Conservation (phyloP, 2,329 filamentous ascomycete species). For the Talaromyces sp. region DNA sequence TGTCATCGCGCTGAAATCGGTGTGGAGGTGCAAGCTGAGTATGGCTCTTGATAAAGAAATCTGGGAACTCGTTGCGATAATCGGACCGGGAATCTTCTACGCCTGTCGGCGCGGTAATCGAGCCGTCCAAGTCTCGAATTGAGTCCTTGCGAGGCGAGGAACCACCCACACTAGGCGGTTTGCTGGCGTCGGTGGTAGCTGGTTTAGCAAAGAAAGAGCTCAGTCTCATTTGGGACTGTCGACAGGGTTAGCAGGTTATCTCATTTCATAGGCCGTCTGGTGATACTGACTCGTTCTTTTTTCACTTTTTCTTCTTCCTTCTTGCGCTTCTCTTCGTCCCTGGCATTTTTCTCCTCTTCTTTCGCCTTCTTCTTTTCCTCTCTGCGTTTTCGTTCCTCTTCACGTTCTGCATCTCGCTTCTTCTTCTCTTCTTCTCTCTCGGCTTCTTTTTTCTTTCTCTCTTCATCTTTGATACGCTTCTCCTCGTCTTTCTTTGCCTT, state of each 20-base stretch:
- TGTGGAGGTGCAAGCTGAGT: constrained; percentile 61
- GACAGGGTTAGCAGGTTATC: constrained; percentile 18
- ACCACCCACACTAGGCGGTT: constrained; percentile 16
- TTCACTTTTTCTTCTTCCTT: constrained; percentile 45
- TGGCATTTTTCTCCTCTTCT: constrained; percentile 31
- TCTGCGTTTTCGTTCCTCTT: constrained; percentile 39
- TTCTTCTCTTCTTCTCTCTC: constrained; percentile 38
- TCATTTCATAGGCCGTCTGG: neutral
- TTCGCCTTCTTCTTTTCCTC: constrained; percentile 43
- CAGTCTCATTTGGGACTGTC: constrained; percentile 46
- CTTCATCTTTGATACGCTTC: constrained; percentile 26
- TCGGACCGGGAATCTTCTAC: constrained; percentile 37
- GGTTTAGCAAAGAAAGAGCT: constrained; percentile 48
- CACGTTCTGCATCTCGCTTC: constrained; percentile 41
- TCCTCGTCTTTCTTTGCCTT: constrained; percentile 29
- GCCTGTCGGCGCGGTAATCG: constrained; percentile 8
- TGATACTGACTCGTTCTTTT: constrained; percentile 40
- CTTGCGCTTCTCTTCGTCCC: constrained; percentile 43
- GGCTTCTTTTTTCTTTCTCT: constrained; percentile 29
- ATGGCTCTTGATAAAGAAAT: constrained; percentile 72
- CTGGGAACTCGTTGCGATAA: constrained; percentile 69
- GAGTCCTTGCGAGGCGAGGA: constrained; percentile 18
- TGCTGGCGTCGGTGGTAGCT: constrained; percentile 18
- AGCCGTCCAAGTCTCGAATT: constrained; percentile 3
- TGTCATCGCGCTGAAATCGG: constrained; percentile 54